Conservation (phyloP, 768 basidiomycete species). For the Collybia mongolica region DNA sequence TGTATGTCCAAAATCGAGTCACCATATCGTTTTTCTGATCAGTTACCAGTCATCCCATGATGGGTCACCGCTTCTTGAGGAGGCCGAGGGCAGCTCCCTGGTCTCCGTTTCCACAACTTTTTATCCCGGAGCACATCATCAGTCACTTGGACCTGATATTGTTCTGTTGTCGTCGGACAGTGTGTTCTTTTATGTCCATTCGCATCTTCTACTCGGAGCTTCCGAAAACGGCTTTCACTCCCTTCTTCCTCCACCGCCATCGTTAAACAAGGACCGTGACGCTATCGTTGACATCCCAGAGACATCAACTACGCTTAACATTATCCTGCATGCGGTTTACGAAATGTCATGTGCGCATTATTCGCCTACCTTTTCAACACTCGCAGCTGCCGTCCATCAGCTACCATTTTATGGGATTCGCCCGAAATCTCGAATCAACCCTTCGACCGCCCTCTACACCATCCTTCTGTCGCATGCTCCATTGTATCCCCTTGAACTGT, state of each 20-base stretch:
- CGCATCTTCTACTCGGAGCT: constrained; percentile 49
- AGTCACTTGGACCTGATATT: constrained; percentile 56
- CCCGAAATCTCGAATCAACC: constrained; percentile 43
- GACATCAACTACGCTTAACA: constrained; percentile 60
- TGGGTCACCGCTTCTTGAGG: constrained; percentile 40
- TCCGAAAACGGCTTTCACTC: constrained; percentile 68
- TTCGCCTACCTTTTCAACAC: constrained; percentile 60
- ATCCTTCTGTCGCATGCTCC: constrained; percentile 69
- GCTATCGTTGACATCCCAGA: constrained; percentile 62
- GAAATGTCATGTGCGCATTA: constrained; percentile 74
- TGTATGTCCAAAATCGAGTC: constrained; percentile 31
- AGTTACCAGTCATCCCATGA: constrained; percentile 41
- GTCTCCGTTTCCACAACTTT: constrained; percentile 86
- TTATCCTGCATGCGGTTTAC: constrained; percentile 73
- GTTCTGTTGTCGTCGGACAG: constrained; percentile 70
- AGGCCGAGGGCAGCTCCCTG: constrained; percentile 35
- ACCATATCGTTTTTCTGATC: not conserved
- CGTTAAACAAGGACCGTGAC: constrained; percentile 41
- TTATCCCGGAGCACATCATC: constrained; percentile 64
- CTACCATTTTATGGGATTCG: constrained; percentile 62
- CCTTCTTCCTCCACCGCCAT: constrained; percentile 45
- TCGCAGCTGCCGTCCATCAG: constrained; percentile 54
- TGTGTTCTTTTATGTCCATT: constrained; percentile 84
- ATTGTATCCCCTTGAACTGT: constrained; percentile 66
- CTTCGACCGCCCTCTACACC: constrained; percentile 54